These are phyloP conservation scores for Rhazya stricta DNA, from an alignment of 257 asterid genomes.

Conservation along the genomic window DNA sequence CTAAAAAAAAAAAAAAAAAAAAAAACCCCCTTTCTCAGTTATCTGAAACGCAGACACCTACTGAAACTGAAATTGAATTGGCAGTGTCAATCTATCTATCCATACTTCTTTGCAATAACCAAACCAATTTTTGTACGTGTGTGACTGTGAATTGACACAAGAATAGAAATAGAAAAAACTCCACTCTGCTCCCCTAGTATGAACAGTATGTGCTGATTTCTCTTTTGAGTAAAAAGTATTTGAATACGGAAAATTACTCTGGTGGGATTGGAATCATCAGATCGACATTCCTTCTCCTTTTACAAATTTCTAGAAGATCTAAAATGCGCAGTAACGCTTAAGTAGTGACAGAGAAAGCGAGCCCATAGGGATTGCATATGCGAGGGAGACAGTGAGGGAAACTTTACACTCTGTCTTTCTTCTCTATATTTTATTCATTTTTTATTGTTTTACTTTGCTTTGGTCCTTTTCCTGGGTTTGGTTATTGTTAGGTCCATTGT, in stretches of 20 bases:
- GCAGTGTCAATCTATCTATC: background rate
- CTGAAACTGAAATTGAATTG: background rate
- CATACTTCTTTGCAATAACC: background rate
- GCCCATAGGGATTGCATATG: conserved; percentile 5
- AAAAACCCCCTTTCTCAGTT: background rate
- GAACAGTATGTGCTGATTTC: background rate
- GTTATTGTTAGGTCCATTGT: background rate
- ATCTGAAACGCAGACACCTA: background rate
- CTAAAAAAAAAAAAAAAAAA: background rate
- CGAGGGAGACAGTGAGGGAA: background rate
- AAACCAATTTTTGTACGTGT: background rate
- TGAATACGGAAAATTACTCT: background rate
- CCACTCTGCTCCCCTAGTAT: background rate
- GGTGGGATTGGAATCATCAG: conserved; percentile 7
- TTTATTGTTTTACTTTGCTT: background rate
- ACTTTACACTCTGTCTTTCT: conserved; percentile 5
- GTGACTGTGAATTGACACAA: background rate
- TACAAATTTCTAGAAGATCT: conserved; percentile 5
- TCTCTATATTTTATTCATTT: background rate
- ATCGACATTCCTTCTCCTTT: conserved; percentile 1
- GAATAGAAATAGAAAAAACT: background rate
- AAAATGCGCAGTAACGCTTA: background rate
- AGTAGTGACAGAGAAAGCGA: background rate
- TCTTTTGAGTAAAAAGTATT: background rate
- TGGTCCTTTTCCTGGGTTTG: background rate